phyloP scores from a whole-genome alignment of 2,329 filamentous ascomycete genomes.

The Verticillium dahliae region DNA sequence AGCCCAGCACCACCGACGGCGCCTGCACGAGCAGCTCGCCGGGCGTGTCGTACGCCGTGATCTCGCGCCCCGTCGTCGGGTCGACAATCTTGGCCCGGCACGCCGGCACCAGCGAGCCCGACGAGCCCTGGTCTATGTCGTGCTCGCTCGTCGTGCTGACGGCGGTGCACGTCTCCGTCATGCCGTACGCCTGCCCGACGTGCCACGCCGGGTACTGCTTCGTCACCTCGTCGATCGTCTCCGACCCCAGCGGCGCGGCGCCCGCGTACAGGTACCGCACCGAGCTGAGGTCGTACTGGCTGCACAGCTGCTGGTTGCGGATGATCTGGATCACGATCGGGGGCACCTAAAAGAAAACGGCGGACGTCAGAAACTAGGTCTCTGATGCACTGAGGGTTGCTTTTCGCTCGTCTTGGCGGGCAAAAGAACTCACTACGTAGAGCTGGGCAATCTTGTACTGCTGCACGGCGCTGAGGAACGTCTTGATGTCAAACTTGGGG shows the following conservation, averaged over 20 bases:
- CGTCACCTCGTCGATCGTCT: conserved; percentile 57
- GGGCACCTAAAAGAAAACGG: conserved; percentile 46
- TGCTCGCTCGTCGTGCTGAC: conserved; percentile 48
- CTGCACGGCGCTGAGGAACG: conserved; percentile 58
- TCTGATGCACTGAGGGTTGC: not conserved
- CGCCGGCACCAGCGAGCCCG: conserved; percentile 60
- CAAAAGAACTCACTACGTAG: conserved; percentile 46
- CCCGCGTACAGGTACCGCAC: conserved; percentile 62
- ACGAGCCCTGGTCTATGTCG: conserved; percentile 64
- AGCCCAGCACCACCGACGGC: conserved; percentile 73
- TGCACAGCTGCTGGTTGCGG: conserved; percentile 51
- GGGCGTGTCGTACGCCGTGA: conserved; percentile 62
- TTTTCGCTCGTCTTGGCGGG: not conserved
- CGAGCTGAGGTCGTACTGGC: conserved; percentile 64
- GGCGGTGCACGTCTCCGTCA: conserved; percentile 69
- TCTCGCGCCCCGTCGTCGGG: conserved; percentile 56
- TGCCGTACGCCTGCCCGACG: conserved; percentile 67
- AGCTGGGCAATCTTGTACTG: conserved; percentile 62
- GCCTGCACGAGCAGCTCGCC: conserved; percentile 77
- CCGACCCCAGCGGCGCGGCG: conserved; percentile 66
- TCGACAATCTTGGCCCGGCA: conserved; percentile 58
- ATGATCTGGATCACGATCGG: conserved; percentile 72
- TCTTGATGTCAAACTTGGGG: conserved; percentile 67
- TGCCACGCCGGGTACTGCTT: conserved; percentile 57
- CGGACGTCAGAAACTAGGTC: not conserved